These are phyloP conservation scores for Hortiboletus campestris DNA, from an alignment of 768 basidiomycete species.

Conservation along the genomic window DNA sequence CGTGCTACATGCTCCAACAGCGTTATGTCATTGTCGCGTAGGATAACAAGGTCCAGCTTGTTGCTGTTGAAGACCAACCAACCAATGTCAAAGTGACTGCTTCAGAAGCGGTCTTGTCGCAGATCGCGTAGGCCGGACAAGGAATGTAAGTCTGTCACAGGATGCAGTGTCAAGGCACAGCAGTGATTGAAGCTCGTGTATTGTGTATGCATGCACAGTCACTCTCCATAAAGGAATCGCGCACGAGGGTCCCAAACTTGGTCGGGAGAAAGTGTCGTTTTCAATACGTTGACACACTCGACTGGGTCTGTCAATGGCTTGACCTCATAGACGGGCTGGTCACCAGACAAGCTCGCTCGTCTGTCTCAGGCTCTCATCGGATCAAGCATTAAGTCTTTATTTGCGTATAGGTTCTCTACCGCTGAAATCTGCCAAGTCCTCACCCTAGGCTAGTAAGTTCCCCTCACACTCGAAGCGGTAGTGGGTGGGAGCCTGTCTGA, in stretches of 20 bases:
- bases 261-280: not conserved
- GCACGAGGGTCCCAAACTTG: not conserved
- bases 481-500: too few species aligned
- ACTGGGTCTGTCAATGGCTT: too few species aligned
- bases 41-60: slow-evolving; percentile 51
- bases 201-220: not conserved
- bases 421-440: too few species aligned
- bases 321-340: too few species aligned
- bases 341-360: too few species aligned
- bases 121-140: slow-evolving; percentile 16
- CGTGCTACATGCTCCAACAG: slow-evolving; percentile 23
- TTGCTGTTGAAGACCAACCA: slow-evolving; percentile 52
- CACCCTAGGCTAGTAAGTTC: too few species aligned
- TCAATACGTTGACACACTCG: too few species aligned
- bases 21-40: slow-evolving; percentile 59
- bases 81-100: slow-evolving; percentile 50
- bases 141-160: not conserved
- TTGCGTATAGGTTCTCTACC: too few species aligned
- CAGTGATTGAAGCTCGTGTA: not conserved
- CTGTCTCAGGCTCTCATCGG: too few species aligned
- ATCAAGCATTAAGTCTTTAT: too few species aligned
- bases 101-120: slow-evolving; percentile 45
- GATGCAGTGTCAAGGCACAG: not conserved
- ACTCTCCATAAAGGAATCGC: not conserved
- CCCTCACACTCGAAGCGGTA: too few species aligned